These are phyloP conservation scores for Pleurotus djamor DNA, from an alignment of 768 basidiomycete genomes.

Conservation along the genomic window DNA sequence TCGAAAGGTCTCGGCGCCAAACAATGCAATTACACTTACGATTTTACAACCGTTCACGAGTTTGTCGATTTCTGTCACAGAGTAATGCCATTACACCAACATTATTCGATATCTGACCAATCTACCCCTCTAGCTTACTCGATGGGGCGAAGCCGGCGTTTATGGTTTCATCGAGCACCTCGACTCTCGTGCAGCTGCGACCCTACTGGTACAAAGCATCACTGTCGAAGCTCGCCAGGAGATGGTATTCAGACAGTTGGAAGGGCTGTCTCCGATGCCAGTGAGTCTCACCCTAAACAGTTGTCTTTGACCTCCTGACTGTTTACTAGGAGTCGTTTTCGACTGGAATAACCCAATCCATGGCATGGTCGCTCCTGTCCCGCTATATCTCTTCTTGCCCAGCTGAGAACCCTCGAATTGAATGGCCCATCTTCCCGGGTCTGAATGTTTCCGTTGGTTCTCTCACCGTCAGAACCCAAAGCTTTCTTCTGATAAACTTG, in stretches of 20 bases:
- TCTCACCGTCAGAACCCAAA: slow-evolving; percentile 26
- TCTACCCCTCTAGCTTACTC: slow-evolving; percentile 31
- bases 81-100: slow-evolving; percentile 16
- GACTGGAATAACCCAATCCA: slow-evolving; percentile 56
- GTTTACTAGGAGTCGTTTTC: slow-evolving; percentile 41
- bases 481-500: slow-evolving; percentile 16
- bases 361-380: slow-evolving; percentile 60
- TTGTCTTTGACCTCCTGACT: background rate
- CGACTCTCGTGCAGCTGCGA: slow-evolving; percentile 50
- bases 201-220: slow-evolving; percentile 54
- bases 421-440: slow-evolving; percentile 55
- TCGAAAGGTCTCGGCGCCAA: slow-evolving; percentile 36
- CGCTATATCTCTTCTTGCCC: slow-evolving; percentile 54
- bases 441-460: slow-evolving; percentile 34
- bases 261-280: slow-evolving; percentile 61
- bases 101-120: background rate
- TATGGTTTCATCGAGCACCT: slow-evolving; percentile 68
- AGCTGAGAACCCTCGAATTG: slow-evolving; percentile 45
- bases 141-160: slow-evolving; percentile 56
- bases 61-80: slow-evolving; percentile 62
- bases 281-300: slow-evolving; percentile 16
- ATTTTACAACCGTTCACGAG: slow-evolving; percentile 53
- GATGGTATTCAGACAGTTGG: slow-evolving; percentile 62
- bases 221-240: slow-evolving; percentile 65
- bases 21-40: slow-evolving; percentile 56